phyloP scores from a whole-genome alignment of 2,329 filamentous ascomycete genomes.

The Lecanoromycetidae sp. region DNA sequence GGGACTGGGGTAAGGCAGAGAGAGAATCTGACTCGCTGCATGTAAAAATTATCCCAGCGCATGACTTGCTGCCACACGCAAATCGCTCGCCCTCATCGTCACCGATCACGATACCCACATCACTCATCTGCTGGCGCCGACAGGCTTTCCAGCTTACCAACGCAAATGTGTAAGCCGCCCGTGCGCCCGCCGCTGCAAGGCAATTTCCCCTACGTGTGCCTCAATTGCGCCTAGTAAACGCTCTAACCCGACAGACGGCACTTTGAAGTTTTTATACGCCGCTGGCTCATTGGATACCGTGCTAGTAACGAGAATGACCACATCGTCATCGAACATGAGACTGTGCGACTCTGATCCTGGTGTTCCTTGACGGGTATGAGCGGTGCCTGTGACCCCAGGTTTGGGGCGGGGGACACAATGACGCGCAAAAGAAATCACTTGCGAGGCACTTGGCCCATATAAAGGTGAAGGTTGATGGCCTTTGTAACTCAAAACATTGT shows the following conservation, averaged over 20 bases:
- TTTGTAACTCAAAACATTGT: not conserved
- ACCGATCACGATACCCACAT: not conserved
- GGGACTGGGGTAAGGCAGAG: not conserved
- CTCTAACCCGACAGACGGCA: not conserved
- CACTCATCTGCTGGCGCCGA: not conserved
- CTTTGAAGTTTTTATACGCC: not conserved
- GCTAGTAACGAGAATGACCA: not conserved
- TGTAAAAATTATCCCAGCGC: not conserved
- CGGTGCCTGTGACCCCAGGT: too few species aligned
- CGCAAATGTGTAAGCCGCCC: not conserved
- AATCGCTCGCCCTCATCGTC: not conserved
- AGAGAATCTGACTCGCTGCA: not conserved
- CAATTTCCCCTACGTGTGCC: not conserved
- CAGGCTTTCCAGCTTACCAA: not conserved
- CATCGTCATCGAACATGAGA: slow-evolving; percentile 8
- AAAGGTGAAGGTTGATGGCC: too few species aligned
- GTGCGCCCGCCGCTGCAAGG: not conserved
- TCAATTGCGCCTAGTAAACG: not conserved
- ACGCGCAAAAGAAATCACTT: too few species aligned
- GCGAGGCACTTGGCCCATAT: too few species aligned
- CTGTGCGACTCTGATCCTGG: too few species aligned
- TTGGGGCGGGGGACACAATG: too few species aligned
- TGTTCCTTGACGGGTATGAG: too few species aligned
- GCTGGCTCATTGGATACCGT: not conserved
- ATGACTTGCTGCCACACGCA: not conserved